Evolutionary conservation across 768 basidiomycete genomes (phyloP), one percentile per base, ranked within the genome.

Genomic region (Lenzites betulinus): DNA sequence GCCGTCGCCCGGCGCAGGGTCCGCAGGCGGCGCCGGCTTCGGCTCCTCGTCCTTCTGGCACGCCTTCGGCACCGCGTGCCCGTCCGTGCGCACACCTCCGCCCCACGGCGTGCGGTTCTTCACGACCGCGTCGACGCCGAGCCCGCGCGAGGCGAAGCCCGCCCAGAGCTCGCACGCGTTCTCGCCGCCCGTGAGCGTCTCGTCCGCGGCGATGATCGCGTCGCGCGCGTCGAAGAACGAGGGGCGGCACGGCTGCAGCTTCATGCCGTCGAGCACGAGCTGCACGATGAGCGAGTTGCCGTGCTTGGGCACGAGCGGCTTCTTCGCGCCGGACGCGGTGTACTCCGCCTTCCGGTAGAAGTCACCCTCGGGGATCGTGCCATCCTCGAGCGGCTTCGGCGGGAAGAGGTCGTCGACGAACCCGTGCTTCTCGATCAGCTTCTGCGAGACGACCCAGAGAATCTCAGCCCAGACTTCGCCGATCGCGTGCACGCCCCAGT

Each of bases 381-480:
- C 89, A 68, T 90, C 79, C 15, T 76, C 81, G 23, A 80, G 69
- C 11, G 89, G 84, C 25, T 78, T 70, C 12, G 95, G 95, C 26
- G 94, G 95, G 85, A 90, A 94, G 44, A 97, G 80, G 1, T 79
- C 81, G 15, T 87, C 82, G 18, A 83, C 80, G 81, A 84, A 96
- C 0, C 93, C 93, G 71, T 97, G 86, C 75, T 90, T 89, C 74
- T 77, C 76, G 68, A 97, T 90, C 35, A 98, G 75, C 23, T 79
- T 75, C 68, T 93, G 84, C 20, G 84, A 81, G 48, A 90, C 80
- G 66, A 93, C 81, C 90, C 90, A 94, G 54, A 94, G 87, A 25
- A 93, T 88, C 78, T 94, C 76, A 5, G 95, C 95, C 95, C 95
- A 98, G 54, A 98, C 95, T 75, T 96, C 94, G 44, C 94, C 94